phyloP scores from a whole-genome alignment of 192 early-diverging fungal species.

The Coemansia sp. region DNA sequence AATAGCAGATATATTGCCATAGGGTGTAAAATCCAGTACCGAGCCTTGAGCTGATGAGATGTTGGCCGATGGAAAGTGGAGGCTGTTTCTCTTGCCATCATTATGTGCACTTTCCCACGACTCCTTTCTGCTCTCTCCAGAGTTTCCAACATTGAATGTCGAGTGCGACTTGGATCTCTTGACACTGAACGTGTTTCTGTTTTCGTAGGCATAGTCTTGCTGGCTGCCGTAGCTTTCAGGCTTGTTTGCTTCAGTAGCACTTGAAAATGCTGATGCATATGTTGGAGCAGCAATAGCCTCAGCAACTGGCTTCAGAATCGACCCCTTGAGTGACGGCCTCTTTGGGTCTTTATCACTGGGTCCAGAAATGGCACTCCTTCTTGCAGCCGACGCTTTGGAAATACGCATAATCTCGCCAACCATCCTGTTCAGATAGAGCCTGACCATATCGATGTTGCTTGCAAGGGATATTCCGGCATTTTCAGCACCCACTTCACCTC shows the following conservation, averaged over 20 bases:
- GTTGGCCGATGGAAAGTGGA: background rate
- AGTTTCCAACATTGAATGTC: background rate
- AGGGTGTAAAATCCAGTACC: background rate
- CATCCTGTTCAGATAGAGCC: constrained; percentile 6
- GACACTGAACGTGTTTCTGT: background rate
- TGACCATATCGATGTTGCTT: background rate
- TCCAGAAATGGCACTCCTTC: background rate
- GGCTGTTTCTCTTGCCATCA: constrained; percentile 1
- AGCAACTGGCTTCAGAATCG: background rate
- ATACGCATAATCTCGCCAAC: constrained; percentile 23
- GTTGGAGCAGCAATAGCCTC: background rate
- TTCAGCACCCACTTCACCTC: background rate
- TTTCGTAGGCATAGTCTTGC: constrained; percentile 1
- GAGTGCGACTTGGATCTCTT: constrained; percentile 5
- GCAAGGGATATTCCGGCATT: background rate
- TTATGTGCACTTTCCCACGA: background rate
- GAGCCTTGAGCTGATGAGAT: constrained; percentile 1
- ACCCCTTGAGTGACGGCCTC: background rate
- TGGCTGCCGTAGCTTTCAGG: constrained; percentile 1
- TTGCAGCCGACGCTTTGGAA: background rate
- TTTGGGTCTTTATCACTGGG: background rate
- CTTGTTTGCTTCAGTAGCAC: background rate
- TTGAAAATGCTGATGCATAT: background rate
- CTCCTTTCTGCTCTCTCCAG: background rate
- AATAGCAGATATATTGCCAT: background rate